Conservation (phyloP, 2,329 filamentous ascomycete genomes). For the Alternaria postmessia region DNA sequence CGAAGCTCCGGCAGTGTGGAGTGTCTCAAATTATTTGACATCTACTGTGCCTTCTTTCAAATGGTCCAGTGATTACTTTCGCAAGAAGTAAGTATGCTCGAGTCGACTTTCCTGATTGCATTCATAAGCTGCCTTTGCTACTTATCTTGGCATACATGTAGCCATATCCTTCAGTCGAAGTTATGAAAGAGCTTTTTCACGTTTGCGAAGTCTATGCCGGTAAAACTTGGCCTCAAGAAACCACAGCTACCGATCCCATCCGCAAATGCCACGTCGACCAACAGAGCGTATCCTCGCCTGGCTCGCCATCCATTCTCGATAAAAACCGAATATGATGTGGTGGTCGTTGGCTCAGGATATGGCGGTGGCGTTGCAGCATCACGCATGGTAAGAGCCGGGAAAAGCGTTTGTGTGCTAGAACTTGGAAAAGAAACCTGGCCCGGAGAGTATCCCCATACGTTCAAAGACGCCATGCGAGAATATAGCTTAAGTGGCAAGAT, state of each 20-base stretch:
- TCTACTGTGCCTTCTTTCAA: neutral
- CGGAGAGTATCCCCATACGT: neutral
- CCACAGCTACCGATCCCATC: neutral
- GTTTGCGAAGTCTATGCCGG: neutral
- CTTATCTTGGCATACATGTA: neutral
- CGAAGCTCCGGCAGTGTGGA: neutral
- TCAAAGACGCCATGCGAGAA: neutral
- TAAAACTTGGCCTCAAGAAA: neutral
- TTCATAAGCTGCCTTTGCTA: neutral
- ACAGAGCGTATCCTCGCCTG: neutral
- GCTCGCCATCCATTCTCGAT: conserved; percentile 43
- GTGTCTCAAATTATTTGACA: neutral
- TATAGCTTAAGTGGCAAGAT: neutral
- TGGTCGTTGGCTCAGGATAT: conserved; percentile 75
- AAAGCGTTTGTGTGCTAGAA: conserved; percentile 71
- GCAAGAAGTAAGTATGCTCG: neutral
- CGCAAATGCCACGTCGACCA: neutral
- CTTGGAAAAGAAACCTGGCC: conserved; percentile 53
- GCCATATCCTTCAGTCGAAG: neutral
- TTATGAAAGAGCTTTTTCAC: neutral
- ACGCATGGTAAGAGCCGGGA: conserved; percentile 67
- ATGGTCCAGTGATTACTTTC: neutral
- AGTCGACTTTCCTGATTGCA: neutral
- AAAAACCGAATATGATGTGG: conserved; percentile 67
- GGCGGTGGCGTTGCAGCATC: conserved; percentile 72